Conservation (phyloP, 1,139 yeast genomes). For the Dujonia santamariae region DNA sequence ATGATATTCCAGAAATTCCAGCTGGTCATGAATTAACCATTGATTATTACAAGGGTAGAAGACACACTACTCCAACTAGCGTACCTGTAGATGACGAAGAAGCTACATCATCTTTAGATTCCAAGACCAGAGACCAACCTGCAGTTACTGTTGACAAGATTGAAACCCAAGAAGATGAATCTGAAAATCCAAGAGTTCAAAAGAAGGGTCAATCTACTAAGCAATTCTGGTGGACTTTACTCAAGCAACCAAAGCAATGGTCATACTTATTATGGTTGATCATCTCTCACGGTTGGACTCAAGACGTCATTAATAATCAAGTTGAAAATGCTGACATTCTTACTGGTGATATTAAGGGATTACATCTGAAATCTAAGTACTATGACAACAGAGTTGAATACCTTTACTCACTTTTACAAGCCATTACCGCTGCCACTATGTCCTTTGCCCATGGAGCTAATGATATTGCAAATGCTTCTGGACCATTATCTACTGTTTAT, state of each 20-base stretch:
- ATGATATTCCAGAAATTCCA: conserved; percentile 65
- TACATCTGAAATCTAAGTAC: conserved; percentile 60
- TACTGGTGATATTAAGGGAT: conserved; percentile 40
- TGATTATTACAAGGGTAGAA: conserved; percentile 66
- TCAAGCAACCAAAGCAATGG: conserved; percentile 52
- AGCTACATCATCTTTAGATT: conserved; percentile 1
- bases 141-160: neutral
- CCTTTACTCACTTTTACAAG: conserved; percentile 68
- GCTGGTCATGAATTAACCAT: conserved; percentile 52
- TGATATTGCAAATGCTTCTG: conserved; percentile 78
- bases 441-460: conserved; percentile 83
- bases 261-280: conserved; percentile 48
- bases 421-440: conserved; percentile 74
- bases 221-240: conserved; percentile 41
- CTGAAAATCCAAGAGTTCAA: conserved; percentile 16
- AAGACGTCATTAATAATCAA: conserved; percentile 59
- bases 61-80: conserved; percentile 31
- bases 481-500: conserved; percentile 69
- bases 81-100: conserved; percentile 10
- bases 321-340: conserved; percentile 28
- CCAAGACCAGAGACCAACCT: conserved; percentile 1
- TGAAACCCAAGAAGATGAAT: conserved; percentile 7
- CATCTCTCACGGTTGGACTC: conserved; percentile 58
- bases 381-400: conserved; percentile 73
- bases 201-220: conserved; percentile 31